These are phyloP conservation scores for Fallopia convolvulus DNA, from an alignment of 148 eudicot species.

Conservation along the genomic window DNA sequence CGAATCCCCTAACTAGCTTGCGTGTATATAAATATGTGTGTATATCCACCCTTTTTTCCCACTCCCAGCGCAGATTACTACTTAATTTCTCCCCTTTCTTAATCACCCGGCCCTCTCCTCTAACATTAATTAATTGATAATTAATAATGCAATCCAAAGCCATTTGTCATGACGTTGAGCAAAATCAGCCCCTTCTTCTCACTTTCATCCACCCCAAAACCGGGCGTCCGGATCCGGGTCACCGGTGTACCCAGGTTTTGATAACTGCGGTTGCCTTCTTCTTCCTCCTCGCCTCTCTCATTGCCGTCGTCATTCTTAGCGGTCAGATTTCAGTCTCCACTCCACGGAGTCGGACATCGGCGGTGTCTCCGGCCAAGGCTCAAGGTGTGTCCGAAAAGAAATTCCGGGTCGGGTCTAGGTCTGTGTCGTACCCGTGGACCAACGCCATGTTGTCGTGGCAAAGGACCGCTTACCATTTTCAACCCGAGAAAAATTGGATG, in stretches of 20 bases:
- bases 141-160: too few species aligned
- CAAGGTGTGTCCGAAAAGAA: constrained; percentile 62
- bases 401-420: constrained; percentile 13
- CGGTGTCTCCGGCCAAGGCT: constrained; percentile 36
- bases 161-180: neutral
- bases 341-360: too few species aligned
- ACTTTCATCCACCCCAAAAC: too few species aligned
- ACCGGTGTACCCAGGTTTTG: neutral
- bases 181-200: neutral
- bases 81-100: too few species aligned
- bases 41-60: too few species aligned
- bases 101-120: too few species aligned
- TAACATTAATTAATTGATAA: too few species aligned
- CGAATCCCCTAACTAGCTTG: too few species aligned
- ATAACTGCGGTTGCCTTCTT: neutral
- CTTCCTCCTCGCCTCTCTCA: neutral
- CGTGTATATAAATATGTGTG: too few species aligned
- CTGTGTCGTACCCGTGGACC: constrained; percentile 41
- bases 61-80: too few species aligned
- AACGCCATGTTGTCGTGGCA: constrained; percentile 73
- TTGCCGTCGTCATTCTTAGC: neutral
- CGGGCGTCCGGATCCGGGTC: too few species aligned
- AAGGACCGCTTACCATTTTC: constrained; percentile 74
- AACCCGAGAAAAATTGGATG: constrained; percentile 83
- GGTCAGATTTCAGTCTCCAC: too few species aligned